These are phyloP conservation scores for Globisporangium canariense DNA, from an alignment of 352 stramenopile genomes.

Conservation along the genomic window DNA sequence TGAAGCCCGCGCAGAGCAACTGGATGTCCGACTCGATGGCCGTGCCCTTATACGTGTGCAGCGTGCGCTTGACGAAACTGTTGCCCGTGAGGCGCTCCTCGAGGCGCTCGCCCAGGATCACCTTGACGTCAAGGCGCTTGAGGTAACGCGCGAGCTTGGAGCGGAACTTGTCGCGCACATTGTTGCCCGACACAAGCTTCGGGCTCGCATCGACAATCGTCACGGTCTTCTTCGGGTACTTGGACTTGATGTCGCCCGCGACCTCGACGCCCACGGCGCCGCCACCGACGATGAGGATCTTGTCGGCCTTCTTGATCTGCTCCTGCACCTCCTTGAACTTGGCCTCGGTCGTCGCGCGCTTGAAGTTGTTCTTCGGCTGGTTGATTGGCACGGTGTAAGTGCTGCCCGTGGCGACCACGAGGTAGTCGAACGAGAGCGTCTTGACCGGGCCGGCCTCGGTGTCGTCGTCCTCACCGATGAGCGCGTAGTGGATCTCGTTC, in stretches of 20 bases:
- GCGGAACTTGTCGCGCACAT: conserved; percentile 49
- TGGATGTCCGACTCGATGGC: conserved; percentile 47
- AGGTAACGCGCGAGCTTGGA: conserved; percentile 36
- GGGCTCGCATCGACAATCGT: conserved; percentile 39
- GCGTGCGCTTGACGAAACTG: conserved; percentile 25
- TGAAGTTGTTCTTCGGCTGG: neutral
- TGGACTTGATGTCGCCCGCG: conserved; percentile 38
- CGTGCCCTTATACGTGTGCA: conserved; percentile 46
- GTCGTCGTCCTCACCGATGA: neutral
- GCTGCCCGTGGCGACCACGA: too few relatives aligned
- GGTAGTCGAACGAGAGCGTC: too few relatives aligned
- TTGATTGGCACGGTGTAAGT: too few relatives aligned
- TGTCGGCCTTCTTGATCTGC: conserved; percentile 37
- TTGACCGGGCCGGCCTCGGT: too few relatives aligned
- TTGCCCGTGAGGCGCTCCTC: conserved; percentile 32
- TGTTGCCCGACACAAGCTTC: conserved; percentile 28
- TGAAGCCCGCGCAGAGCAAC: conserved; percentile 38
- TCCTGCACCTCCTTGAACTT: conserved; percentile 29
- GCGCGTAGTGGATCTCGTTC: neutral
- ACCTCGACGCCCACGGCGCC: conserved; percentile 54
- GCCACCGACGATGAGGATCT: conserved; percentile 50
- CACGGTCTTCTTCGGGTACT: conserved; percentile 46
- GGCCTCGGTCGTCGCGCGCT: conserved; percentile 15
- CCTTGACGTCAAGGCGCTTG: conserved; percentile 26
- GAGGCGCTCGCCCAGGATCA: conserved; percentile 56